phyloP scores from a whole-genome alignment of 2,329 filamentous ascomycete genomes.

The Alternaria sp. region DNA sequence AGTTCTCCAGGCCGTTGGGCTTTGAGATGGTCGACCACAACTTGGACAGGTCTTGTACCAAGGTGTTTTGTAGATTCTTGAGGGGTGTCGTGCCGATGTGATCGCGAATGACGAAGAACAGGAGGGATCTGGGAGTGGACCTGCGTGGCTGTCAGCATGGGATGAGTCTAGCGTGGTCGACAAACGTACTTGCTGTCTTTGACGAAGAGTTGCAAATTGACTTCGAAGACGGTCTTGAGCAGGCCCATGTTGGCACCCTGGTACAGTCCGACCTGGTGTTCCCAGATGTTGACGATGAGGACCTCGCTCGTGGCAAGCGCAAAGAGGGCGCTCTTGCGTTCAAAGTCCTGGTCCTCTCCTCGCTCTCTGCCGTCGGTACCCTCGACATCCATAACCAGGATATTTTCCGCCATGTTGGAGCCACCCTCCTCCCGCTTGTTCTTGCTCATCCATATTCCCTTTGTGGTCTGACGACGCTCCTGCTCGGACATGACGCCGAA shows the following conservation, averaged over 20 bases:
- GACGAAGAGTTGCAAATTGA: slow-evolving; percentile 95
- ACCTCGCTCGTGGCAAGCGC: slow-evolving; percentile 97
- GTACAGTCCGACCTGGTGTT: slow-evolving; percentile 97
- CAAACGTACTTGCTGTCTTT: slow-evolving; percentile 85
- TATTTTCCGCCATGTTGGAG: slow-evolving; percentile 88
- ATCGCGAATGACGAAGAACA: slow-evolving; percentile 99
- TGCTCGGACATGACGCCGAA: slow-evolving; percentile 98
- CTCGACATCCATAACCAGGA: slow-evolving; percentile 99
- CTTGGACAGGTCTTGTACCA: slow-evolving; percentile 87
- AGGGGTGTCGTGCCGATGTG: slow-evolving; percentile 93
- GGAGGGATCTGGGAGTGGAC: slow-evolving; percentile 84
- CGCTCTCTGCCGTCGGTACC: slow-evolving; percentile 95
- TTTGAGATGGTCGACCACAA: slow-evolving; percentile 96
- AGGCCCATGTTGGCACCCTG: slow-evolving; percentile 99
- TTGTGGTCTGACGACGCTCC: slow-evolving; percentile 94
- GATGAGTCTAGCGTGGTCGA: neutral
- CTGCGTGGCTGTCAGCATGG: slow-evolving; percentile 56
- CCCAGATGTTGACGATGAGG: slow-evolving; percentile 98
- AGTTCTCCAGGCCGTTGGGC: slow-evolving; percentile 84
- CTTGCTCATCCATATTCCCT: slow-evolving; percentile 99
- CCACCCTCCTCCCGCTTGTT: slow-evolving; percentile 72
- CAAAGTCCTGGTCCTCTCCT: slow-evolving; percentile 98
- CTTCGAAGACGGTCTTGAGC: slow-evolving; percentile 98
- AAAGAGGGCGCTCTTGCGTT: slow-evolving; percentile 97
- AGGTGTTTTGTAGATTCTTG: slow-evolving; percentile 85